Evolutionary conservation across 352 stramenopile species (phyloP).

Genomic region (Phytophthora pini): DNA sequence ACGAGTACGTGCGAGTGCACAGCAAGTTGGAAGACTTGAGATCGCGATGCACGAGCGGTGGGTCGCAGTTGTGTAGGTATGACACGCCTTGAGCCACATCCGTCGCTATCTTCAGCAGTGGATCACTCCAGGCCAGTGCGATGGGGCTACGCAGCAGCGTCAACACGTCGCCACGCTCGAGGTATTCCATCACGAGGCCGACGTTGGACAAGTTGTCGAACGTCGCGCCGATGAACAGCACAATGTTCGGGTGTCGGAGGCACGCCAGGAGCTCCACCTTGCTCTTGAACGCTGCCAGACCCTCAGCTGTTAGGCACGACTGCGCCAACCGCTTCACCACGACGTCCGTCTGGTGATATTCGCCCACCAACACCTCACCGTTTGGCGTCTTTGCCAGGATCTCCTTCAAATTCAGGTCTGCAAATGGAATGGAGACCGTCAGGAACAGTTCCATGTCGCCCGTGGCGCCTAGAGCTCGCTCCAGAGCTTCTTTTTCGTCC

Average conservation of each 20-base stretch:
- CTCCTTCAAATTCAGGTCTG: constrained; percentile 76
- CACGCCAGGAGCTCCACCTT: constrained; percentile 82
- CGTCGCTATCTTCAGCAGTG: constrained; percentile 81
- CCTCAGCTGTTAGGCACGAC: constrained; percentile 61
- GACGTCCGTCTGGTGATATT: constrained; percentile 80
- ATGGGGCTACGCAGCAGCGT: constrained; percentile 69
- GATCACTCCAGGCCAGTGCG: constrained; percentile 77
- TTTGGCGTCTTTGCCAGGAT: constrained; percentile 71
- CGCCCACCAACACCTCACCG: constrained; percentile 69
- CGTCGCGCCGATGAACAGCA: constrained; percentile 87
- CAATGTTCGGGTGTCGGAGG: constrained; percentile 86
- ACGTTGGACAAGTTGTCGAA: constrained; percentile 85
- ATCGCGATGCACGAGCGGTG: constrained; percentile 81
- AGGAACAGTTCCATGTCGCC: constrained; percentile 66
- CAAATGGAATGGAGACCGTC: constrained; percentile 80
- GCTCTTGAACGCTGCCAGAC: constrained; percentile 75
- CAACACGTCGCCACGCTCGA: constrained; percentile 75
- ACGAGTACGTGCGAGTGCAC: constrained; percentile 75
- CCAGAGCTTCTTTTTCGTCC: constrained; percentile 65
- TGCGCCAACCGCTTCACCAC: constrained; percentile 81
- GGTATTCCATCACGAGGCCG: constrained; percentile 79
- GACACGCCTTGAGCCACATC: constrained; percentile 83
- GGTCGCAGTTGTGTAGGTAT: constrained; percentile 85
- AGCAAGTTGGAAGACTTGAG: constrained; percentile 86
- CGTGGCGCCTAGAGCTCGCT: constrained; percentile 52